Evolutionary conservation across 2,329 filamentous ascomycete genomes (phyloP).

Genomic region (Colletotrichum horii): DNA sequence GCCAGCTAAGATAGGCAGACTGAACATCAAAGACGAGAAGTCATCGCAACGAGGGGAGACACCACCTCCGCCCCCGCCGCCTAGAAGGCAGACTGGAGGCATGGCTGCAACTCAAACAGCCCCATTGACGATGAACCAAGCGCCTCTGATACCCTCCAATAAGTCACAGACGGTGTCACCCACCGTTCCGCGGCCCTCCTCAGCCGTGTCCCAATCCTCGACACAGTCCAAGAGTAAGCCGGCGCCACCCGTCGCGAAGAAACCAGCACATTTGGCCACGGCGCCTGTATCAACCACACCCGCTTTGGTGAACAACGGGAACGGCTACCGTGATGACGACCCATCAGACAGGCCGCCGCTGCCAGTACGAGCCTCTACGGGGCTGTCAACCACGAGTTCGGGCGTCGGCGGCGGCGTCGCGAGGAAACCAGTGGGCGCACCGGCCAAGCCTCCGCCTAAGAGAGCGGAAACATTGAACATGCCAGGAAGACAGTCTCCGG

Average conservation of each 20-base stretch:
- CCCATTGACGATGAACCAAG: conserved; percentile 3
- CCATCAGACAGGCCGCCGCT: conserved; percentile 26
- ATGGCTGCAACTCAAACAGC: background rate
- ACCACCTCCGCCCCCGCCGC: conserved; percentile 52
- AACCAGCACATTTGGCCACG: conserved; percentile 60
- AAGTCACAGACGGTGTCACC: conserved; percentile 25
- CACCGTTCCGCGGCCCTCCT: conserved; percentile 34
- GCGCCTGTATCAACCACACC: conserved; percentile 31
- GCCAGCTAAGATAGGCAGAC: conserved; percentile 50
- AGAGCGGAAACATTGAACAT: background rate
- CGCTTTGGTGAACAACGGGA: conserved; percentile 21
- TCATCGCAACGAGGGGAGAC: conserved; percentile 33
- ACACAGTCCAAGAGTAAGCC: conserved; percentile 40
- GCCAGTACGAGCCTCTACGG: conserved; percentile 18
- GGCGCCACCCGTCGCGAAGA: conserved; percentile 66
- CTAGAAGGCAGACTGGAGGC: conserved; percentile 42
- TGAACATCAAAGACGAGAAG: conserved; percentile 48
- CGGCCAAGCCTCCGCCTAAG: conserved; percentile 3
- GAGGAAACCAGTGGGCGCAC: conserved; percentile 9
- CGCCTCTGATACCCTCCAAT: conserved; percentile 13
- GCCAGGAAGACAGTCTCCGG: conserved; percentile 5
- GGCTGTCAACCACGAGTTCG: background rate
- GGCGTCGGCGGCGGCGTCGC: background rate
- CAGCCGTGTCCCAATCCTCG: conserved; percentile 35
- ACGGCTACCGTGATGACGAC: conserved; percentile 20